phyloP scores from a whole-genome alignment of 2,329 filamentous ascomycete species.

The Ambrosiella cleistominuta region DNA sequence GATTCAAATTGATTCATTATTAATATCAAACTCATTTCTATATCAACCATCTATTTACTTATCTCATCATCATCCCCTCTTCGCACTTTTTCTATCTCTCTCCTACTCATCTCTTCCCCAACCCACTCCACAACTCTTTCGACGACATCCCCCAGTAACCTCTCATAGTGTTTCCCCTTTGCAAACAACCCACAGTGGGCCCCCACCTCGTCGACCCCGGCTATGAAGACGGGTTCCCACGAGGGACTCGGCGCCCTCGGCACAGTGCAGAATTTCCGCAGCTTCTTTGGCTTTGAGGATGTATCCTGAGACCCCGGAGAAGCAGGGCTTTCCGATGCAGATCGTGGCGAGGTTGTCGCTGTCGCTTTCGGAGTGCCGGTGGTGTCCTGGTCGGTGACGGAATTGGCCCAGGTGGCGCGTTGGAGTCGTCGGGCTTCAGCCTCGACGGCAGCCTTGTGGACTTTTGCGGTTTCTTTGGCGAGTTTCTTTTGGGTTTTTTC shows the following conservation, averaged over 20 bases:
- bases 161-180: constrained; percentile 53
- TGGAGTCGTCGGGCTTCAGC: background rate
- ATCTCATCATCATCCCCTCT: background rate
- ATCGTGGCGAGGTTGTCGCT: constrained; percentile 1
- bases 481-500: constrained; percentile 19
- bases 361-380: background rate
- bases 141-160: constrained; percentile 58
- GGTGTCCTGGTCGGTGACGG: background rate
- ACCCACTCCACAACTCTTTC: constrained; percentile 53
- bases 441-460: constrained; percentile 41
- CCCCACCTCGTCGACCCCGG: constrained; percentile 65
- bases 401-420: background rate
- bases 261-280: constrained; percentile 64
- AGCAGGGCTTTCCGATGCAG: background rate
- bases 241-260: constrained; percentile 45
- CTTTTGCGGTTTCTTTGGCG: constrained; percentile 21
- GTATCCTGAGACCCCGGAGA: background rate
- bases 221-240: constrained; percentile 70
- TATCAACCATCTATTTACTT: background rate
- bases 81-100: constrained; percentile 16
- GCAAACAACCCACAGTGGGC: constrained; percentile 76
- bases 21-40: background rate
- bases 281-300: constrained; percentile 25
- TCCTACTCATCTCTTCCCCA: constrained; percentile 36
- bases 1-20: background rate